Percentiles rank a stretch among this genome's conserved stretches.
Conservation (phyloP, 192 early-diverging fungal genomes). For the Coemansia sp. region DNA sequence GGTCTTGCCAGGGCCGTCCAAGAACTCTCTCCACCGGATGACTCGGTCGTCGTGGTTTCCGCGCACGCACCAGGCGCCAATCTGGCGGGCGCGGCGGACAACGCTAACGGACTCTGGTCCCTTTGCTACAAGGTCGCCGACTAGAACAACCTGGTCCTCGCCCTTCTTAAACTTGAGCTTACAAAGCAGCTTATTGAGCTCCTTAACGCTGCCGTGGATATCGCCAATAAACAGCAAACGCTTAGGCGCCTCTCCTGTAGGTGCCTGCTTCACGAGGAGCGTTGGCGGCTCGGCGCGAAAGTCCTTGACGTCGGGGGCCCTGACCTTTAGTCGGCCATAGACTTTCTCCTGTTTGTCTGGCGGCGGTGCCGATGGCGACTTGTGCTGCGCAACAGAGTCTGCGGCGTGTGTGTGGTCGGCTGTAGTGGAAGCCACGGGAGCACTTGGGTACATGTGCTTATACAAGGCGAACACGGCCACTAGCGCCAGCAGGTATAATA, state of each 20-base stretch:
- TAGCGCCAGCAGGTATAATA: constrained; percentile 1
- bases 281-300: constrained; percentile 27
- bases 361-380: not conserved
- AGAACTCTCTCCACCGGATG: constrained; percentile 60
- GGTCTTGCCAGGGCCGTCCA: constrained; percentile 40
- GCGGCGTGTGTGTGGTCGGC: not conserved
- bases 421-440: not conserved
- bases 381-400: not conserved
- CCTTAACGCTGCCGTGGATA: constrained; percentile 64
- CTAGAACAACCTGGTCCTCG: constrained; percentile 65
- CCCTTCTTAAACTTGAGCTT: constrained; percentile 34
- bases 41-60: constrained; percentile 81
- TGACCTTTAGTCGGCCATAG: constrained; percentile 2
- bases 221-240: constrained; percentile 73
- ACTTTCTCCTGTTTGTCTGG: not conserved
- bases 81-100: constrained; percentile 52
- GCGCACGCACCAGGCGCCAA: constrained; percentile 61
- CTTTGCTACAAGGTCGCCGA: constrained; percentile 70
- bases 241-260: constrained; percentile 4
- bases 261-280: constrained; percentile 7
- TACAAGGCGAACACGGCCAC: not conserved
- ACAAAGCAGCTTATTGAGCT: constrained; percentile 60
- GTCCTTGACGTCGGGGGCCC: constrained; percentile 1
- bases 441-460: not conserved
- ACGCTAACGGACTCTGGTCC: constrained; percentile 66